Percentiles rank a stretch among this genome's conserved stretches.
These are phyloP conservation scores for Raphanus raphanistrum DNA, from an alignment of 345 rosid species.

Conservation along the genomic window DNA sequence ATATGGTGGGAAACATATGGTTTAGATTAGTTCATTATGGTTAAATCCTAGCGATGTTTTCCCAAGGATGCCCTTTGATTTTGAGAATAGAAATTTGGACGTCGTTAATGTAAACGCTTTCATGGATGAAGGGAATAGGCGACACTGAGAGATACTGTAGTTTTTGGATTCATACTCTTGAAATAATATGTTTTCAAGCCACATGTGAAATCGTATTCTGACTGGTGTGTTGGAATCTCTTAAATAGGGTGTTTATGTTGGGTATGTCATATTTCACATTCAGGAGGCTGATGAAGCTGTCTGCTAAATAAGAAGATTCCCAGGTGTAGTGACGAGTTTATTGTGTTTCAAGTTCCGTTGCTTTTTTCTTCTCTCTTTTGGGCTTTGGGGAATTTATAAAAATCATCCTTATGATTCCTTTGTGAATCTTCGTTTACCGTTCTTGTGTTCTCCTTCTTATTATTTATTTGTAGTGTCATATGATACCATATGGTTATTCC, in stretches of 20 bases:
- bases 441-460: neutral
- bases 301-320: slow-evolving; percentile 79
- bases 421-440: slow-evolving; percentile 3
- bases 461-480: neutral
- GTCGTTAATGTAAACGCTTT: slow-evolving; percentile 9
- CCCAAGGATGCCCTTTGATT: neutral
- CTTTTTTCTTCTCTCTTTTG: slow-evolving; percentile 36
- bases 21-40: slow-evolving; percentile 2
- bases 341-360: slow-evolving; percentile 55
- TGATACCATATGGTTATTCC: slow-evolving; percentile 2
- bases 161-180: slow-evolving; percentile 38
- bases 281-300: slow-evolving; percentile 78
- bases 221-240: slow-evolving; percentile 72
- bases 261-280: slow-evolving; percentile 70
- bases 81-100: slow-evolving; percentile 17
- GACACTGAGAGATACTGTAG: slow-evolving; percentile 22
- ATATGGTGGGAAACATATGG: slow-evolving; percentile 10
- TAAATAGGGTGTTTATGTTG: slow-evolving; percentile 82
- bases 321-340: slow-evolving; percentile 76
- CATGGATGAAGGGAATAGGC: neutral
- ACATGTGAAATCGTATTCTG: slow-evolving; percentile 49
- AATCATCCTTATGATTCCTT: slow-evolving; percentile 32
- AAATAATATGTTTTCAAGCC: slow-evolving; percentile 45
- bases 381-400: slow-evolving; percentile 43
- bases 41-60: neutral